Base-by-base conservation (phyloP, 192 early-diverging fungal species). In the Entomortierella parvispora region DNA sequence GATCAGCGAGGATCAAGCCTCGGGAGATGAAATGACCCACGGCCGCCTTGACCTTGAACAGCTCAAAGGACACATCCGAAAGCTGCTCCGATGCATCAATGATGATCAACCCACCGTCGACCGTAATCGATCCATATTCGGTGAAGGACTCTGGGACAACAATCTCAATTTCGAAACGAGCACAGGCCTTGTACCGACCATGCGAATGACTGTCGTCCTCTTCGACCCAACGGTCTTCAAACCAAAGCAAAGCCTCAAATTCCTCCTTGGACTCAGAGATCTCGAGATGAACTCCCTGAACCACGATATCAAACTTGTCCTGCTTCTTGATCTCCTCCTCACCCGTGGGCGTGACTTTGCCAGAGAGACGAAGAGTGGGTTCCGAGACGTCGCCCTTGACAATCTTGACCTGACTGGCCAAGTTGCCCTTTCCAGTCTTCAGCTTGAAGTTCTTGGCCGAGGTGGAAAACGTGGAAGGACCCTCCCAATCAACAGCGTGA, bases 101-200 rank as follows among this genome's bases (percentile, higher is more conserved):
- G 0, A 5, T 7, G 20, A 59, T 32, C 0, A 62, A 46, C 2
- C 6, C 53, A 2, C 72, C 72, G 33, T 50, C 46, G 17, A 76
- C 44, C 3, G 40, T 4, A 20, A 75, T 28, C n/a, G 40, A 54
- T n/a, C 44, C 51, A 18, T 66, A 75, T 34, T 31, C 11, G 22
- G 52, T 65, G 26, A 28, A 65, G 1, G 62, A 34, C 26, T 75
- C 51, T 1, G 71, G 71, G 23, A 76, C 26, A 4, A 62, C 53
- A 34, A 76, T 34, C 0, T 47, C 45, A 22, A 76, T 14, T 0
- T 44, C 28, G 6, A 76, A 44, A 1, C 10, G 15, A 3, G 72
- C 72, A 20, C 72, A 76, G 37, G 72, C 65, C 20, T 29, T 18
- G 47, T 68, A 62, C 8, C 18, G 20, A 0, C 62, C 12, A 40